phyloP scores from a whole-genome alignment of 2,329 filamentous ascomycete genomes.

The Aspergillus vadensis region DNA sequence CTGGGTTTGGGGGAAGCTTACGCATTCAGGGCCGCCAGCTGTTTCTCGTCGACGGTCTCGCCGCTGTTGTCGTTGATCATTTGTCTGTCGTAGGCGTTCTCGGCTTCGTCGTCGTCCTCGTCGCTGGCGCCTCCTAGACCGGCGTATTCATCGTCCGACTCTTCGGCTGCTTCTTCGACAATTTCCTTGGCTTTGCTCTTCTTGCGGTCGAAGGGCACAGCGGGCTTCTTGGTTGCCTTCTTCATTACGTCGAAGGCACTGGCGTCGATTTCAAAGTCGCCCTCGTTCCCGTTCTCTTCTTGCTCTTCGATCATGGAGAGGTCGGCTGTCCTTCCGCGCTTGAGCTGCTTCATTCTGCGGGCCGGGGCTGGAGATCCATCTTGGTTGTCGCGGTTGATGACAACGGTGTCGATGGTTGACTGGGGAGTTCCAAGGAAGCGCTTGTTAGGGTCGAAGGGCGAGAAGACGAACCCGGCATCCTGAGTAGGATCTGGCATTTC shows the following conservation, averaged over 20 bases:
- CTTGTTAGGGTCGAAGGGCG: slow-evolving; percentile 67
- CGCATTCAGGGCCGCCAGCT: slow-evolving; percentile 85
- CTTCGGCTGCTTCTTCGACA: slow-evolving; percentile 90
- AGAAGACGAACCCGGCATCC: slow-evolving; percentile 73
- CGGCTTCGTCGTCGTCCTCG: slow-evolving; percentile 72
- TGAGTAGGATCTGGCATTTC: slow-evolving; percentile 76
- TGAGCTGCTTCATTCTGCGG: slow-evolving; percentile 59
- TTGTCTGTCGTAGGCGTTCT: slow-evolving; percentile 74
- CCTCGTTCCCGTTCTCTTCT: slow-evolving; percentile 38
- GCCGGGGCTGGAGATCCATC: slow-evolving; percentile 66
- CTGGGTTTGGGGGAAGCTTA: slow-evolving; percentile 55
- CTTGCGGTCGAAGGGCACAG: slow-evolving; percentile 73
- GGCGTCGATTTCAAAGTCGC: slow-evolving; percentile 40
- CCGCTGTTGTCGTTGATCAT: slow-evolving; percentile 88
- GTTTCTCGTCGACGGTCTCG: slow-evolving; percentile 75
- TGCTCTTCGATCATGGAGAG: slow-evolving; percentile 51
- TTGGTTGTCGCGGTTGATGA: slow-evolving; percentile 42
- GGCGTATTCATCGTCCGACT: slow-evolving; percentile 97
- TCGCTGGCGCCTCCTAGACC: slow-evolving; percentile 88
- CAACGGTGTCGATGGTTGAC: slow-evolving; percentile 72
- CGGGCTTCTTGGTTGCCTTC: slow-evolving; percentile 59
- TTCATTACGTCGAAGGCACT: slow-evolving; percentile 72
- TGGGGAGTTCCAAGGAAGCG: slow-evolving; percentile 66
- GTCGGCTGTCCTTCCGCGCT: slow-evolving; percentile 47
- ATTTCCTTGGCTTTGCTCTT: slow-evolving; percentile 84